Conservation (phyloP, 2,329 filamentous ascomycete species). For the Aphanocladium album region DNA sequence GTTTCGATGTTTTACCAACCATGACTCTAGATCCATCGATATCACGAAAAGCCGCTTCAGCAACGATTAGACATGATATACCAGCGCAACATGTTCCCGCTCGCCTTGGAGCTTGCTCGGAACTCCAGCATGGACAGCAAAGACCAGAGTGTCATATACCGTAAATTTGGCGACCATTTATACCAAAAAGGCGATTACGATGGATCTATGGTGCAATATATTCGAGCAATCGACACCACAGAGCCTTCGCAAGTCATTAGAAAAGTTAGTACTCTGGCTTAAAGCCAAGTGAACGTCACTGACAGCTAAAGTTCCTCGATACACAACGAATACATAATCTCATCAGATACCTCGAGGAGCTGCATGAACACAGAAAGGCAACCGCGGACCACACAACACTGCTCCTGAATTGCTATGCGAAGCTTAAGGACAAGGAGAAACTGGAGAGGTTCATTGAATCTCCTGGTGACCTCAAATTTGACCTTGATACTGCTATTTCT, state of each 20-base stretch:
- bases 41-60: slow-evolving; percentile 84
- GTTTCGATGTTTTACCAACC: neutral
- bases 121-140: slow-evolving; percentile 74
- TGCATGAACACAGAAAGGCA: slow-evolving; percentile 89
- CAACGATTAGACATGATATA: slow-evolving; percentile 92
- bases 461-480: slow-evolving; percentile 90
- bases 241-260: slow-evolving; percentile 95
- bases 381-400: slow-evolving; percentile 94
- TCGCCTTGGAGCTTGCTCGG: slow-evolving; percentile 89
- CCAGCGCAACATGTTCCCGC: slow-evolving; percentile 83
- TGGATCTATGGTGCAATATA: slow-evolving; percentile 97
- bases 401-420: slow-evolving; percentile 94
- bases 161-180: slow-evolving; percentile 87
- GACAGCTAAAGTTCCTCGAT: slow-evolving; percentile 67
- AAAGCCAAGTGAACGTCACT: slow-evolving; percentile 15
- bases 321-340: slow-evolving; percentile 97
- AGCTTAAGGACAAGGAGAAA: slow-evolving; percentile 94
- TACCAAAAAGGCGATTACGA: slow-evolving; percentile 96
- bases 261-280: slow-evolving; percentile 52
- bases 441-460: slow-evolving; percentile 95
- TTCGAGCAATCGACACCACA: slow-evolving; percentile 91
- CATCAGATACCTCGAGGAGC: slow-evolving; percentile 92
- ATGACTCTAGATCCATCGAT: slow-evolving; percentile 63
- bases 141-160: slow-evolving; percentile 87
- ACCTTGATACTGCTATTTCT: slow-evolving; percentile 90